Conservation (phyloP, 495 filamentous ascomycete species). For the Penicillium goetzii region DNA sequence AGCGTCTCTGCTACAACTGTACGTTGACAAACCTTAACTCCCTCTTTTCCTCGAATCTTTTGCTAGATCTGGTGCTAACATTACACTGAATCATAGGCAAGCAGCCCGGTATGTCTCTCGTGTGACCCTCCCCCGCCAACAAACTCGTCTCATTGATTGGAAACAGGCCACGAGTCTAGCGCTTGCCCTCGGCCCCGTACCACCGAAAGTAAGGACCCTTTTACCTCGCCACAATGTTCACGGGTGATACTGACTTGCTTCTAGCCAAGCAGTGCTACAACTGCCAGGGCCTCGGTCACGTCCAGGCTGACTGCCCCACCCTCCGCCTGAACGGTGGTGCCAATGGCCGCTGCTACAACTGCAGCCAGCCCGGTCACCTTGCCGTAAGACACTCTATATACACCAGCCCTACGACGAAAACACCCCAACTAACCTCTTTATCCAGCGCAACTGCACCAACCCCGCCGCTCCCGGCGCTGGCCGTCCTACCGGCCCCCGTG, state of each 20-base stretch:
- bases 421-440: constrained; percentile 3
- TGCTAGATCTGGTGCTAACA: constrained; percentile 31
- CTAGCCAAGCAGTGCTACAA: constrained; percentile 98
- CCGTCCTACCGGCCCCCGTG: constrained; percentile 69
- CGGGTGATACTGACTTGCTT: constrained; percentile 31
- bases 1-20: constrained; percentile 99
- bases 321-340: constrained; percentile 80
- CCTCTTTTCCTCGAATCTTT: constrained; percentile 12
- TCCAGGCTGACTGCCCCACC: constrained; percentile 98
- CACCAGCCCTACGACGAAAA: not conserved
- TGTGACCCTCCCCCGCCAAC: constrained; percentile 25
- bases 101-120: constrained; percentile 69
- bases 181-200: constrained; percentile 94
- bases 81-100: constrained; percentile 60
- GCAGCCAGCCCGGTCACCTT: constrained; percentile 88
- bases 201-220: constrained; percentile 73
- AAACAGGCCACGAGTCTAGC: constrained; percentile 93
- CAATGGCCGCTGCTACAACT: constrained; percentile 93
- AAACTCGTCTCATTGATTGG: constrained; percentile 38
- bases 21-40: constrained; percentile 37
- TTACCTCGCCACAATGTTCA: not conserved
- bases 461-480: constrained; percentile 57
- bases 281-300: constrained; percentile 97
- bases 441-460: constrained; percentile 81
- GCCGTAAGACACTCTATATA: constrained; percentile 56